Evolutionary conservation across 2,329 filamentous ascomycete species (phyloP).

Genomic region (Aureobasidium uvarum): DNA sequence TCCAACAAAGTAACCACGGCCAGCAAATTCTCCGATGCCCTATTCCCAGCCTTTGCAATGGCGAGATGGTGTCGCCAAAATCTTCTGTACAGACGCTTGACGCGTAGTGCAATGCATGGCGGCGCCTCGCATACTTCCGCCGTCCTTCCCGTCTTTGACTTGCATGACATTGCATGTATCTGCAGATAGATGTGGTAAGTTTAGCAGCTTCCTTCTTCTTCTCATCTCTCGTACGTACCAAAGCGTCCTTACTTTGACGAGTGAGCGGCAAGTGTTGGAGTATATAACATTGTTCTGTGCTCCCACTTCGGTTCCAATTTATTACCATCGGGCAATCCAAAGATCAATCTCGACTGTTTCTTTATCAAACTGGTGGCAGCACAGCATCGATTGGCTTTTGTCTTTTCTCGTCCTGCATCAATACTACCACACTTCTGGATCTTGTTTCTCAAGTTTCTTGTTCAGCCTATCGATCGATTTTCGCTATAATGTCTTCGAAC

Average conservation of each 20-base stretch:
- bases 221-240: slow-evolving; percentile 6
- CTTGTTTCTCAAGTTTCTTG: not conserved
- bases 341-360: not conserved
- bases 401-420: not conserved
- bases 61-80: not conserved
- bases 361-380: not conserved
- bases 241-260: not conserved
- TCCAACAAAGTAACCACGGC: not conserved
- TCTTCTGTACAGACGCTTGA: not conserved
- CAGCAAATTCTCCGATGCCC: not conserved
- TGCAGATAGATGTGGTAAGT: slow-evolving; percentile 12
- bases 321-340: not conserved
- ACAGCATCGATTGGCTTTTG: slow-evolving; percentile 14
- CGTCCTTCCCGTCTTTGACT: slow-evolving; percentile 12
- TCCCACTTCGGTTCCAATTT: slow-evolving; percentile 2
- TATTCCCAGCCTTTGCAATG: no score
- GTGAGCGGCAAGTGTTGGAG: slow-evolving; percentile 1
- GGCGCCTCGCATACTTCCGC: slow-evolving; percentile 6
- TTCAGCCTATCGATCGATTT: not conserved
- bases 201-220: slow-evolving; percentile 4
- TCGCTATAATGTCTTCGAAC: slow-evolving; percentile 12
- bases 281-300: slow-evolving; percentile 14
- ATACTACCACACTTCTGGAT: not conserved
- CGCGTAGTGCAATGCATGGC: slow-evolving; percentile 17
- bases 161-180: slow-evolving; percentile 24